Evolutionary conservation across 179 eudicot species (phyloP).

Genomic region (Dionaea muscipula): DNA sequence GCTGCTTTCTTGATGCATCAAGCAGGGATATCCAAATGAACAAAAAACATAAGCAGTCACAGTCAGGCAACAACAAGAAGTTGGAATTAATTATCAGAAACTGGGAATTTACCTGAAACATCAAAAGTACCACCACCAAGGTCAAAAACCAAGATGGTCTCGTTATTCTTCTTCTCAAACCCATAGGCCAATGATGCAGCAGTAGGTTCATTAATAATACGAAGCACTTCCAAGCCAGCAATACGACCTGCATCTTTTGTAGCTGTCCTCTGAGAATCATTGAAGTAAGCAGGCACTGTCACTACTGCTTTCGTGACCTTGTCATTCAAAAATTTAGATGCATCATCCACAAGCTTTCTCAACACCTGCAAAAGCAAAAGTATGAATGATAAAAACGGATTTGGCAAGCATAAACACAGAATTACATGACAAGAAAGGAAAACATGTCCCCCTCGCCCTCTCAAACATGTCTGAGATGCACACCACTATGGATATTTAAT

Average conservation of each 20-base stretch:
- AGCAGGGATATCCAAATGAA: no score
- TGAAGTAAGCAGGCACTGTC: conserved; percentile 57
- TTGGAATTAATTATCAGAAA: background rate
- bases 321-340: conserved; percentile 49
- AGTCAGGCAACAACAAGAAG: background rate
- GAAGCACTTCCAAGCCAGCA: conserved; percentile 53
- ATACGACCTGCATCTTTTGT: conserved; percentile 60
- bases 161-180: conserved; percentile 52
- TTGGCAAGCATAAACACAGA: background rate
- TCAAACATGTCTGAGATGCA: no score
- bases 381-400: background rate
- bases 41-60: background rate
- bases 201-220: conserved; percentile 58
- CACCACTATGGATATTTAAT: no score
- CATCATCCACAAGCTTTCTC: conserved; percentile 62
- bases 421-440: no score
- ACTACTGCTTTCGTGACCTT: conserved; percentile 47
- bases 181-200: conserved; percentile 63
- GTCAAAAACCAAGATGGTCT: conserved; percentile 53
- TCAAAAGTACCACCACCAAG: conserved; percentile 67
- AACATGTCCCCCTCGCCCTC: no score
- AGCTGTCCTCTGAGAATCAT: conserved; percentile 62
- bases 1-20: no score
- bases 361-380: conserved; percentile 24
- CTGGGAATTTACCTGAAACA: conserved; percentile 34